Evolutionary conservation across 2,329 filamentous ascomycete genomes (phyloP).

Genomic region (Cercospora zeae-maydis): DNA sequence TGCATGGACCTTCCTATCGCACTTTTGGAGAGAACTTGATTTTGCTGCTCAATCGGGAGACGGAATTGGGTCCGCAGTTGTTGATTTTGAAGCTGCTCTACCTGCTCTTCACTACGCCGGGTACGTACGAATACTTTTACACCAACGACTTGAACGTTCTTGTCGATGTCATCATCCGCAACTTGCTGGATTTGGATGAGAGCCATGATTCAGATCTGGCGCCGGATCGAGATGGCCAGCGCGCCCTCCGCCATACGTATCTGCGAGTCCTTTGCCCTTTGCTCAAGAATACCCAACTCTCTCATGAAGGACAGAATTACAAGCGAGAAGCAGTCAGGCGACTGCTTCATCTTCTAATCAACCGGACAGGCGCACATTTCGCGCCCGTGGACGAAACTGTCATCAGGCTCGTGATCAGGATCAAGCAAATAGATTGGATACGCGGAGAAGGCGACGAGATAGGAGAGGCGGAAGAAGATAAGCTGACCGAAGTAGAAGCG

Average conservation of each 20-base stretch:
- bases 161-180: slow-evolving; percentile 92
- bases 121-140: slow-evolving; percentile 97
- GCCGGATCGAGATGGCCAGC: slow-evolving; percentile 32
- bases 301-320: slow-evolving; percentile 74
- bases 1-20: slow-evolving; percentile 75
- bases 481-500: slow-evolving; percentile 22
- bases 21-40: slow-evolving; percentile 99
- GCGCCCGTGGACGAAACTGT: slow-evolving; percentile 78
- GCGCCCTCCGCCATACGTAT: slow-evolving; percentile 80
- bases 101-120: slow-evolving; percentile 84
- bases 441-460: slow-evolving; percentile 34
- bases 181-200: slow-evolving; percentile 92
- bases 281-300: slow-evolving; percentile 85
- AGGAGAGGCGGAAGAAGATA: slow-evolving; percentile 28
- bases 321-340: slow-evolving; percentile 81
- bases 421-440: slow-evolving; percentile 46
- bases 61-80: slow-evolving; percentile 87
- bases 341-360: slow-evolving; percentile 65
- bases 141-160: slow-evolving; percentile 94
- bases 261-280: slow-evolving; percentile 87
- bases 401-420: slow-evolving; percentile 70
- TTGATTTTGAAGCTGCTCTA: slow-evolving; percentile 96
- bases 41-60: slow-evolving; percentile 85
- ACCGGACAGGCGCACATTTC: slow-evolving; percentile 58
- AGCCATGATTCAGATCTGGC: slow-evolving; percentile 39